Evolutionary conservation across 495 filamentous ascomycete species (phyloP), one percentile per base, ranked within the genome.

Genomic region (Penicillium cinerascens): DNA sequence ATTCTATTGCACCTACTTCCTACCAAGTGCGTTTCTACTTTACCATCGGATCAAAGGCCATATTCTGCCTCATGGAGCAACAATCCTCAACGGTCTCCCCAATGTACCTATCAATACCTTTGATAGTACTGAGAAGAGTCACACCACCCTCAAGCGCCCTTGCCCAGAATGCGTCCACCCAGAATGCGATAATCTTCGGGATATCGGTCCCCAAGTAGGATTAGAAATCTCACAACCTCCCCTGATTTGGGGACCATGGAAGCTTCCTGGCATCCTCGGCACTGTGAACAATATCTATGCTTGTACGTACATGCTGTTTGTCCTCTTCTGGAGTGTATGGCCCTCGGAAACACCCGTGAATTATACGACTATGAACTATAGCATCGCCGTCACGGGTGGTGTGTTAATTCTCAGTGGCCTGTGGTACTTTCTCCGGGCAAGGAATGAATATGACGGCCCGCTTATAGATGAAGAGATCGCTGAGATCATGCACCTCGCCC

Each of bases 271-370:
- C 0, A 41, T 54, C 16, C 54, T 66, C 10, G 75, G 76, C 1
- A 66, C 69, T 11, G 55, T 66, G 6, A 67, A 72, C 29, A 79
- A 79, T 45, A 48, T 55, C 1, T 70, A 70, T 18, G 67, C 67
- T 15, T 65, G 71, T 21, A 57, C 44, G 1, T 78, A 71, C 42
- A 62, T 67, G 56, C 29, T 61, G 2, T 64, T 73, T 33, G 59
- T 67, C 7, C 62, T 77, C 44, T 71, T 77, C 46, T 78, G 73
- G 63, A 71, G 64, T 35, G 74, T 76, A 44, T 78, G 71, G 68
- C 75, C 72, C 8, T 53, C 67, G 0, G 35, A 16, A 10, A 56
- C 70, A 9, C 70, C 71, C 0, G 70, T 74, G 7, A 70, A 67
- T 10, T 57, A 65, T 15, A 54, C 56, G 6, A 69, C 54, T 11